Evolutionary conservation across 106 monocot species (phyloP), one percentile per base, ranked within the genome.

Genomic region (Allium cepa): DNA sequence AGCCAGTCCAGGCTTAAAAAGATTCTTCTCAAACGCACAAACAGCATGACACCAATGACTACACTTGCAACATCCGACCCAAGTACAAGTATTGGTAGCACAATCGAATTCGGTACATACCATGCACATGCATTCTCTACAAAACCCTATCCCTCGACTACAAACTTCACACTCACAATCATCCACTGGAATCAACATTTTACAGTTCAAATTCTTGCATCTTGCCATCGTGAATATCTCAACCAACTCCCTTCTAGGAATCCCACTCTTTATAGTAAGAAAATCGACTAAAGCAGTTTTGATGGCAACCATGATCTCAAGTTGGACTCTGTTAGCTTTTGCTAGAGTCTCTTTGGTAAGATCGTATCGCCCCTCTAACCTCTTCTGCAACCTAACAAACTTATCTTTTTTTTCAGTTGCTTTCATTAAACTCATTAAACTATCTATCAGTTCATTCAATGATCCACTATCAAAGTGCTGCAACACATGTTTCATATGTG

Each of bases 121-220:
- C 10, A 87, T 84, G 56, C 99, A 99, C 90, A 83, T 99, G 71
- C 99, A 93, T 10, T 82, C 80, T 12, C 87, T 93, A 53, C 99
- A 99, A 63, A 99, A 99, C 0, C 93, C 99, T 56, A 90, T 92
- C 48, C 85, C 82, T 10, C 58, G 71, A 4, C 81, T 62, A 66
- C 99, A 99, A 56, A 99, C 79, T 63, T 90, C 85, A 70, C 99
- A 99, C 18, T 87, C 90, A 56, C 99, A 99, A 49, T 99, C 93
- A 67, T 99, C 90, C 36, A 93, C 80, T 8, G 99, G 93, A 17
- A 99, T 57, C 22, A 68, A 1, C 27, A 68, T 82, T 79, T 80
- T 81, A 64, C 99, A 99, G 8, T 71, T 76, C 57, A 87, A 49
- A 61, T 99, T 93, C 64, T 69, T 86, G 69, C 99, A 93, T 67